These are phyloP conservation scores for Aspergillus incahuasiensis DNA, from an alignment of 495 filamentous ascomycete genomes.

Conservation along the genomic window DNA sequence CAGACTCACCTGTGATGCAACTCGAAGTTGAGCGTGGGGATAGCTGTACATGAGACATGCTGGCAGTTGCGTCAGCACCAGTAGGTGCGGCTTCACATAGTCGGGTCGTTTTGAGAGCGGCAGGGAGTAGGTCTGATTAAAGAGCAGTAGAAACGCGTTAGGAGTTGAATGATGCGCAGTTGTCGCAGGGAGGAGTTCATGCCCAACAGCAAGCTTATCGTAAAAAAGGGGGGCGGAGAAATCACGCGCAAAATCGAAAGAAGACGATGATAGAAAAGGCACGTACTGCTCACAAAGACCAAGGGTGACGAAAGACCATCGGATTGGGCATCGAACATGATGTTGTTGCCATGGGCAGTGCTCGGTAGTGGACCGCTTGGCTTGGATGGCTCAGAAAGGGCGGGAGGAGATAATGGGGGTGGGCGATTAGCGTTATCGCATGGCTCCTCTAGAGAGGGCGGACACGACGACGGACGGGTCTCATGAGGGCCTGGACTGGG, in stretches of 20 bases:
- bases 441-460: constrained; percentile 18
- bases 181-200: constrained; percentile 1
- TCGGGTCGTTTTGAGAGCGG: constrained; percentile 24
- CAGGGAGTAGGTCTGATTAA: constrained; percentile 26
- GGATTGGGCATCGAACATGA: constrained; percentile 39
- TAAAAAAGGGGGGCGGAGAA: constrained; percentile 6
- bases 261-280: constrained; percentile 9
- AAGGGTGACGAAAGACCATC: constrained; percentile 30
- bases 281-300: constrained; percentile 38
- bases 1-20: constrained; percentile 37
- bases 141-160: constrained; percentile 11
- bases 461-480: constrained; percentile 7
- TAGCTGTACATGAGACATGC: constrained; percentile 18
- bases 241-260: constrained; percentile 9
- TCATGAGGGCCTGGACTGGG: constrained; percentile 13
- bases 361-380: constrained; percentile 17
- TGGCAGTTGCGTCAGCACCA: constrained; percentile 23
- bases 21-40: constrained; percentile 12
- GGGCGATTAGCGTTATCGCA: constrained; percentile 22
- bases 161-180: constrained; percentile 5
- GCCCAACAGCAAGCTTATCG: background rate
- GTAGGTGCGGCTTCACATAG: constrained; percentile 32
- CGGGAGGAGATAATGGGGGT: constrained; percentile 18
- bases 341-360: constrained; percentile 27
- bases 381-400: background rate